Evolutionary conservation across 352 stramenopile genomes (phyloP).

Genomic region (Phytophthora chlamydospora): DNA sequence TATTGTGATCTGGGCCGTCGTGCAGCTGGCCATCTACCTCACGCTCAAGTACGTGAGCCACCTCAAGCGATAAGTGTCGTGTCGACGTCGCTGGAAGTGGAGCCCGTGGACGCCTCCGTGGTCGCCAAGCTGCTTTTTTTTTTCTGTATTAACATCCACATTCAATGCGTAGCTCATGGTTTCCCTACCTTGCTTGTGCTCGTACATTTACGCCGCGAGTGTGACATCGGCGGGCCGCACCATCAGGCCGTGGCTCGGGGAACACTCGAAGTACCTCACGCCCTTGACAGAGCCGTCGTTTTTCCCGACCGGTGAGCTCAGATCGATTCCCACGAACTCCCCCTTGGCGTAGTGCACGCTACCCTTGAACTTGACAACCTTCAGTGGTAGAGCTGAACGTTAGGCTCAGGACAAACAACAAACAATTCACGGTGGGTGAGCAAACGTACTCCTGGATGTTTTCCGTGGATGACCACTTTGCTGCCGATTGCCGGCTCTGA

Average conservation of each 20-base stretch:
- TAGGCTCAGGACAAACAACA: not conserved
- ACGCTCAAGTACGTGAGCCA: conserved; percentile 76
- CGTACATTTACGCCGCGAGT: conserved; percentile 18
- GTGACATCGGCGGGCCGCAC: conserved; percentile 57
- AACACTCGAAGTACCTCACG: conserved; percentile 67
- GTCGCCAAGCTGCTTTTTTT: not conserved
- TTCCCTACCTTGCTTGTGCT: conserved; percentile 1
- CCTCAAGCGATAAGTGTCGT: conserved; percentile 57
- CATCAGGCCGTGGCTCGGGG: conserved; percentile 66
- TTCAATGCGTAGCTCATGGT: conserved; percentile 19
- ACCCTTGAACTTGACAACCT: conserved; percentile 70
- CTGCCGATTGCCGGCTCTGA: conserved; percentile 24
- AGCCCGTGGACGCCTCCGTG: not conserved
- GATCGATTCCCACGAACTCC: conserved; percentile 65
- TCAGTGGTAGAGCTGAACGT: not conserved
- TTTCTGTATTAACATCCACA: conserved; percentile 14
- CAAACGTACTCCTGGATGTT: conserved; percentile 42
- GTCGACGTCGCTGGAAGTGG: not conserved
- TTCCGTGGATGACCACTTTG: conserved; percentile 48
- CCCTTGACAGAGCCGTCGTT: conserved; percentile 79
- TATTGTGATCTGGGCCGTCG: conserved; percentile 62
- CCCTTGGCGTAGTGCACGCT: conserved; percentile 77
- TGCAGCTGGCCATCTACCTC: conserved; percentile 62
- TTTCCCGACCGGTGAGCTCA: conserved; percentile 68
- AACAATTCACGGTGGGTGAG: not conserved